Conservation (phyloP, 2,329 filamentous ascomycete genomes). For the Nannizziopsis barbatae region DNA sequence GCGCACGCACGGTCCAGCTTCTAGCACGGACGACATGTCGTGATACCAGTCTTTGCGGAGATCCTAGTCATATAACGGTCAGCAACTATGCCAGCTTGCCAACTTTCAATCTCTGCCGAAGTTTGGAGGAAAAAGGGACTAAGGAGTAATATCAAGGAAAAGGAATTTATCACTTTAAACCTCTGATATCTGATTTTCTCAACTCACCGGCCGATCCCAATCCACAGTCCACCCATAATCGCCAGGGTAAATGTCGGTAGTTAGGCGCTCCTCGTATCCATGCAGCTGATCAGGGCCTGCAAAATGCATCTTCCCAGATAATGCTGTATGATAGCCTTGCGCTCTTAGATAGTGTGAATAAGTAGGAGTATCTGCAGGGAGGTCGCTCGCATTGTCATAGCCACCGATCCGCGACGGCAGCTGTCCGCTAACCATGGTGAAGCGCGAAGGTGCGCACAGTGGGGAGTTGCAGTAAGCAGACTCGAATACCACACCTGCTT, state of each 20-base stretch:
- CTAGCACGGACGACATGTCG: constrained; percentile 85
- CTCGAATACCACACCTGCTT: constrained; percentile 76
- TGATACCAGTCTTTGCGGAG: constrained; percentile 84
- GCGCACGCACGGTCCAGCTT: constrained; percentile 76
- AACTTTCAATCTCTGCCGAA: neutral
- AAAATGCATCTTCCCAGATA: constrained; percentile 97
- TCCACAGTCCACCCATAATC: constrained; percentile 93
- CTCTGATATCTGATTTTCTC: neutral
- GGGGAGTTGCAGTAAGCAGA: constrained; percentile 91
- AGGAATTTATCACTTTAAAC: neutral
- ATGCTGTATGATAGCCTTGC: constrained; percentile 75
- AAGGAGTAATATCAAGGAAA: constrained; percentile 6
- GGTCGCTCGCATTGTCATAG: constrained; percentile 81
- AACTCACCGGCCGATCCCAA: constrained; percentile 71
- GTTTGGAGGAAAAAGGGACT: neutral
- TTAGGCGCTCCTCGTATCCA: constrained; percentile 83
- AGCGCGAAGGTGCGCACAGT: constrained; percentile 81
- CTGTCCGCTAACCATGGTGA: constrained; percentile 88
- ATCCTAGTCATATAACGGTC: constrained; percentile 21
- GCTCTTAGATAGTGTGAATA: constrained; percentile 84
- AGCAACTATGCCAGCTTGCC: neutral
- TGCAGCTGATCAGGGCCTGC: constrained; percentile 73
- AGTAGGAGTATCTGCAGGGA: constrained; percentile 73
- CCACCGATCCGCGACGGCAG: constrained; percentile 84
- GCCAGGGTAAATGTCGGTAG: constrained; percentile 89